Conservation (phyloP, 2,329 filamentous ascomycete species). For the Ceratocystis ficicola region DNA sequence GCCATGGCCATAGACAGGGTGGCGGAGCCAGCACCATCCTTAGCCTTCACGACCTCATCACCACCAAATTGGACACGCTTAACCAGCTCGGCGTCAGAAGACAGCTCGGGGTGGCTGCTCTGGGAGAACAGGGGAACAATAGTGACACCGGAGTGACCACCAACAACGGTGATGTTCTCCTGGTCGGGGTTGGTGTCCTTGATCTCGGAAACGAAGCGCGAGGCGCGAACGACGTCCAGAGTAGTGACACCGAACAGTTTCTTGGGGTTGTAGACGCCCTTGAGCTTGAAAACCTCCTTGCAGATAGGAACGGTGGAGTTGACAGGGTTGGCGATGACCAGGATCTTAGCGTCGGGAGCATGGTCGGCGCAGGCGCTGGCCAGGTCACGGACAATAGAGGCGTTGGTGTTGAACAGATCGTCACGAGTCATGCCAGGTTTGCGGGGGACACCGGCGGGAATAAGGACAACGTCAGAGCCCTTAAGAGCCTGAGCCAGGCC, state of each 20-base stretch:
- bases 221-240: slow-evolving; percentile 94
- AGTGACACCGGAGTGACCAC: slow-evolving; percentile 94
- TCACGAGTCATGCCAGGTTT: slow-evolving; percentile 99
- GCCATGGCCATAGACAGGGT: slow-evolving; percentile 99
- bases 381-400: slow-evolving; percentile 95
- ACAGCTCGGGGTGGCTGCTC: slow-evolving; percentile 73
- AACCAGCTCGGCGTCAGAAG: slow-evolving; percentile 66
- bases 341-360: slow-evolving; percentile 82
- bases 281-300: slow-evolving; percentile 90
- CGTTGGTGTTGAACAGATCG: slow-evolving; percentile 99
- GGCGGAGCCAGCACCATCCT: slow-evolving; percentile 92
- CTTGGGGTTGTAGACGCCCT: slow-evolving; percentile 97
- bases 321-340: slow-evolving; percentile 98
- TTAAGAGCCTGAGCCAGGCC: slow-evolving; percentile 71
- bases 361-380: slow-evolving; percentile 87
- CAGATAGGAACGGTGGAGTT: slow-evolving; percentile 99
- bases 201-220: slow-evolving; percentile 92
- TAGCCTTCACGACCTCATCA: slow-evolving; percentile 98
- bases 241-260: slow-evolving; percentile 98
- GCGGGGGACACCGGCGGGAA: slow-evolving; percentile 95
- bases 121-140: slow-evolving; percentile 97
- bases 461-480: slow-evolving; percentile 86
- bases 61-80: slow-evolving; percentile 97
- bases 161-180: slow-evolving; percentile 92
- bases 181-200: slow-evolving; percentile 80